Conservation (phyloP, 2,329 filamentous ascomycete species). For the Colletotrichum noveboracense region DNA sequence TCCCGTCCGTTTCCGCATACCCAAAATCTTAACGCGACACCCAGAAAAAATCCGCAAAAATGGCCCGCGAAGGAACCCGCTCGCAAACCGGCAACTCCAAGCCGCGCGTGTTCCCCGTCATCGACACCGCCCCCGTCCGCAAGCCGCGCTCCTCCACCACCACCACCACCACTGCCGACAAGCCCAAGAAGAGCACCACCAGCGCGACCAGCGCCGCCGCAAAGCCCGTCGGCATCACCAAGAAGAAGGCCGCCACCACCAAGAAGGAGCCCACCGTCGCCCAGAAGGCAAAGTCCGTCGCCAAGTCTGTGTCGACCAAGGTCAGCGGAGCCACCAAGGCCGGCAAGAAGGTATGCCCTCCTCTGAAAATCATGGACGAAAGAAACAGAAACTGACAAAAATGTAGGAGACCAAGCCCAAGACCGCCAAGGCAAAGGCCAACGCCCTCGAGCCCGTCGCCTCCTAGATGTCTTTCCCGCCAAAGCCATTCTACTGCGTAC, state of each 20-base stretch:
- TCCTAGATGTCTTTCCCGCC: background rate
- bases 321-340: constrained; percentile 7
- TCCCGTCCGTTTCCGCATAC: background rate
- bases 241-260: constrained; percentile 18
- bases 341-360: constrained; percentile 9
- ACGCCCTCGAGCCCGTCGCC: background rate
- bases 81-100: constrained; percentile 58
- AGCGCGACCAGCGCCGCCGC: constrained; percentile 12
- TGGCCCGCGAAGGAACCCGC: constrained; percentile 57
- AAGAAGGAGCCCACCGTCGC: constrained; percentile 21
- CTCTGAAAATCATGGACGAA: no score
- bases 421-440: constrained; percentile 13
- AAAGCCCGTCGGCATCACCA: constrained; percentile 22
- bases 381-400: background rate
- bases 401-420: constrained; percentile 20
- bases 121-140: constrained; percentile 53
- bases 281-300: constrained; percentile 19
- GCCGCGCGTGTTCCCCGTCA: constrained; percentile 54
- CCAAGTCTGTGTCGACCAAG: constrained; percentile 20
- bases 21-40: background rate
- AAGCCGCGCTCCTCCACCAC: constrained; percentile 35
- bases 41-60: constrained; percentile 25
- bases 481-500: background rate
- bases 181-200: constrained; percentile 7
- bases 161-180: constrained; percentile 6